Evolutionary conservation across 179 eudicot species (phyloP), one percentile per base, ranked within the genome.

Genomic region (Actinidia arguta): DNA sequence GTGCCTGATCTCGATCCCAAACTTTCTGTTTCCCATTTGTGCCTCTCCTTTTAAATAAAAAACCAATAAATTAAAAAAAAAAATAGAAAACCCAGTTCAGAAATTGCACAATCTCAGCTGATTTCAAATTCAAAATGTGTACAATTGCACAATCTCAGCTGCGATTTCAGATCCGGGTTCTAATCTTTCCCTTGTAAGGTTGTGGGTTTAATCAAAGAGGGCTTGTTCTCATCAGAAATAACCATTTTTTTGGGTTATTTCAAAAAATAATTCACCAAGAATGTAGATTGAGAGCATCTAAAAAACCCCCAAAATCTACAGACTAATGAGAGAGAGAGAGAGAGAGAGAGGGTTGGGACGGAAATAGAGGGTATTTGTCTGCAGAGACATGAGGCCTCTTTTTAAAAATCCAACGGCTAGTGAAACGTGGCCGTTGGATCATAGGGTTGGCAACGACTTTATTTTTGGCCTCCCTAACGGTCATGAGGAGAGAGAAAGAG

Each of bases 401-500:
- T 79, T 79, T 92, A 89, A 88, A 90, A 92, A 93, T 86, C 79
- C 81, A 93, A 93, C 97, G 97, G 94, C 91, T 93, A 92, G 92
- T 90, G 83, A 78, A 87, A 85, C 80, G 63, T 82, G 85, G 85
- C 95, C 93, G 92, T 91, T 88, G 90, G 87, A 82, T 87, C 25
- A 76, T 14, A 20, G 82, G 79, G 86, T 78, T 76, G 84, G 80
- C 67, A 48, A 64, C 52, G 68, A 51, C 79, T 56, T 73, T 63
- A 66, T 59, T 71, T 73, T 39, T 70, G 76, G 56, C 42, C 52
- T 12, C 54, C 27, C 81, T 4, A 87, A 85, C 88, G 90, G 90
- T 89, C 82, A 87, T 78, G 81, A 84, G 73, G 75, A n/a, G n/a
- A n/a, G n/a, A n/a, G n/a, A n/a, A n/a, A n/a, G n/a, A n/a, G n/a